Base-by-base conservation (phyloP, 345 rosid genomes). In the Eucalyptus tenuipes region DNA sequence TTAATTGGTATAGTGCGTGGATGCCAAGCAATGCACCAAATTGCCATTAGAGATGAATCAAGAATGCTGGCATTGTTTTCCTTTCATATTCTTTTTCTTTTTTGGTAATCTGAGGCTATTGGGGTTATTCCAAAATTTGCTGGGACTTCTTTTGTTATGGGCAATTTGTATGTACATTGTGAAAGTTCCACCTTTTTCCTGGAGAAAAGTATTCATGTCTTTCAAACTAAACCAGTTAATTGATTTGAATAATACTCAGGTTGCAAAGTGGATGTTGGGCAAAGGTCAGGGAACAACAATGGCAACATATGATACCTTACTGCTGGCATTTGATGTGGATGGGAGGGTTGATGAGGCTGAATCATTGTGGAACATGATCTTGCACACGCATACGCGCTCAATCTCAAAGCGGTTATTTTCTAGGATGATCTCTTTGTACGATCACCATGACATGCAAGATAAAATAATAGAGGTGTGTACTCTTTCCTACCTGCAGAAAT, bases 201-300 rank as follows among this genome's bases (percentile, higher is more conserved):
- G 87, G 42, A 85, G 61, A 50, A 85, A 75, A 75, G 0, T 20
- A 40, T 20, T 3, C 27, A 10, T 0, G 15, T 75, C 1, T 7
- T 75, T 75, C 82, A 75, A 75, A 40, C 47, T 75, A 20, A 20
- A 40, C 29, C 82, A 20, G 29, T 40, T 49, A 48, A 49, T 85
- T 82, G 49, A 29, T 59, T 25, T 47, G 29, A 44, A 85, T 53
- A 42, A 50, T 55, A 88, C 88, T 86, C 52, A 97, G 99, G 94
- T 97, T 86, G 96, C 99, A 27, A 97, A 96, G 89, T 96, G 99
- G 99, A 97, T 97, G 98, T 88, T 97, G 93, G 93, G 98, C 91
- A 96, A 96, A 94, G 98, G 99, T 57, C 98, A 97, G 92, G 98
- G 99, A 81, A 94, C 97, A 84, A 96, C 98, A 44, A 94, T 97